These are phyloP conservation scores for Alternaria novae-zelandiae DNA, from an alignment of 2,329 filamentous ascomycete genomes.

Conservation along the genomic window DNA sequence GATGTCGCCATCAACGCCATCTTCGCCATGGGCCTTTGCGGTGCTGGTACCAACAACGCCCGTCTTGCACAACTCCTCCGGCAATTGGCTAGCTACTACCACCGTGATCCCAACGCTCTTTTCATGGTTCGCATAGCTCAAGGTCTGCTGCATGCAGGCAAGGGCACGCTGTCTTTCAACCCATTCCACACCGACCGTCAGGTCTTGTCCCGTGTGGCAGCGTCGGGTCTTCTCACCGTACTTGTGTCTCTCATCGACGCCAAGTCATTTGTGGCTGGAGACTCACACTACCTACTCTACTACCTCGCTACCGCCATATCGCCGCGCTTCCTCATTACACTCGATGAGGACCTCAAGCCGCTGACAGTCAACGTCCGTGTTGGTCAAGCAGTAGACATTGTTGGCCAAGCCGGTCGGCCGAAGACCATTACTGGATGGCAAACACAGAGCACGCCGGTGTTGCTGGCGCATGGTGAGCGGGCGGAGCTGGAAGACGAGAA, in stretches of 20 bases:
- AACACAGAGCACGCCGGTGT: conserved; percentile 97
- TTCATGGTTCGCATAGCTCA: conserved; percentile 99
- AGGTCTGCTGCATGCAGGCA: conserved; percentile 97
- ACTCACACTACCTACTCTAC: conserved; percentile 93
- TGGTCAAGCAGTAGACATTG: conserved; percentile 96
- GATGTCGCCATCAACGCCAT: conserved; percentile 98
- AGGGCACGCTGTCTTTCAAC: conserved; percentile 92
- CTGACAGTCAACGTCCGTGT: conserved; percentile 95
- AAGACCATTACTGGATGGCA: conserved; percentile 99
- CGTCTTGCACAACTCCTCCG: conserved; percentile 91
- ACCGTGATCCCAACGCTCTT: conserved; percentile 91
- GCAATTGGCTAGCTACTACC: conserved; percentile 97
- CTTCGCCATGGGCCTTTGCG: conserved; percentile 97
- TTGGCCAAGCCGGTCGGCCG: conserved; percentile 93
- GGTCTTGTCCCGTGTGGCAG: conserved; percentile 88
- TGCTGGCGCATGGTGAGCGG: conserved; percentile 92
- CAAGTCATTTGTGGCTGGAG: conserved; percentile 78
- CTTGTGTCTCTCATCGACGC: conserved; percentile 94
- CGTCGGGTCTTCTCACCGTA: conserved; percentile 87
- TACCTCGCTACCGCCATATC: conserved; percentile 97
- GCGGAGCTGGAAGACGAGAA: conserved; percentile 98
- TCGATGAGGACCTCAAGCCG: conserved; percentile 93
- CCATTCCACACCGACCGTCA: conserved; percentile 99
- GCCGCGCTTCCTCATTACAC: conserved; percentile 92
- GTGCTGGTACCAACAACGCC: conserved; percentile 97